Evolutionary conservation across 73 alveolate genomes (phyloP), one percentile per base, ranked within the genome.

Genomic region (Paramecium sonneborni): DNA sequence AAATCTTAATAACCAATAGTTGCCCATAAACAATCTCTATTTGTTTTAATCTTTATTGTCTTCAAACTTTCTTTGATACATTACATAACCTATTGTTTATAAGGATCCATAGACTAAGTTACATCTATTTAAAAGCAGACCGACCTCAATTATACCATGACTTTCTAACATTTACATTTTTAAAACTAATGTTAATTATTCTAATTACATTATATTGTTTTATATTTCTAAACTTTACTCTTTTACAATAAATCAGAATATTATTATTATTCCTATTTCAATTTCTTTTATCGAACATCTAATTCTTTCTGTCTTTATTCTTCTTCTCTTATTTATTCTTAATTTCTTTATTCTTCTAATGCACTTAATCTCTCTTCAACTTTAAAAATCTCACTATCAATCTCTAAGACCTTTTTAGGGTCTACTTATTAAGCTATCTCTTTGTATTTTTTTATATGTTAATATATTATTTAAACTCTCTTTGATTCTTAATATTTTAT

Each of bases 11-110:
- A 79, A n/a, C 76, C 90, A 20, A 79, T 76, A 6, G 90, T 30
- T 79, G 90, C 90, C 90, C 90, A 79, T 43, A 79, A 44, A 21
- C 52, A 74, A 79, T 79, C 90, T 24, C 90, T 79, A 12, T 79
- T 79, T 43, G 90, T 79, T 37, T 79, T 79, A 7, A 44, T 44
- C 32, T 79, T 79, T 14, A 79, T 79, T 14, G 39, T 79, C 28
- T 43, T 43, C 74, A 79, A 41, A 46, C 90, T 79, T 30, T 79
- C 90, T 14, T 10, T 20, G 9, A 79, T 79, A 46, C 90, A 79
- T 10, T 10, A 41, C 90, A 79, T 79, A 11, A 76, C 76, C 28
- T 43, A 44, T 5, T 79, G 76, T 44, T 79, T 79, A 79, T 79
- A 79, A 7, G 76, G 90, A 79, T 79, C 90, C 90, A 79, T 79